Percentiles rank a stretch among this genome's conserved stretches.
These are phyloP conservation scores for Aspergillus neoniger DNA, from an alignment of 2,329 filamentous ascomycete species.

Conservation along the genomic window DNA sequence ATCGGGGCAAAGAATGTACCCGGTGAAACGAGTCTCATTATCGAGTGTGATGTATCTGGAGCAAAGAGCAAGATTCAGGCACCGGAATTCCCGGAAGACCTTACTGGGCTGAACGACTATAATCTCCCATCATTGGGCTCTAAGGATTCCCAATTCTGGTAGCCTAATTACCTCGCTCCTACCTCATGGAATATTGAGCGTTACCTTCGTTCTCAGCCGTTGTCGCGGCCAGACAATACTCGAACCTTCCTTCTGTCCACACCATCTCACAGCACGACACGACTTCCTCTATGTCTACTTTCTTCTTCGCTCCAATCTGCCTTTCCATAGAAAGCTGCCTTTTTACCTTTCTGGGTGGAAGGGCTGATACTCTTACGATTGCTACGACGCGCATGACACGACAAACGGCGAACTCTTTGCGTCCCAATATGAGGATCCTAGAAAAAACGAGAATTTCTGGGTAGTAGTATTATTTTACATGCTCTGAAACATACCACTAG, in stretches of 20 bases:
- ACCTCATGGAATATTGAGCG: too few species aligned
- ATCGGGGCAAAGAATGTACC: not conserved
- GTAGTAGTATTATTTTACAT: too few species aligned
- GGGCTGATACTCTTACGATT: not conserved
- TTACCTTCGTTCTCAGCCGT: too few species aligned
- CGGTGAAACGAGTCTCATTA: not conserved
- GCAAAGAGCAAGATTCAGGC: not conserved
- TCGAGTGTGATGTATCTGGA: constrained; percentile 5
- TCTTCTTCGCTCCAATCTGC: not conserved
- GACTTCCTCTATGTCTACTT: too few species aligned
- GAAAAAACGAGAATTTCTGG: too few species aligned
- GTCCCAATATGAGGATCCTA: not conserved
- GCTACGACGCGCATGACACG: not conserved
- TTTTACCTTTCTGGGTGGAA: not conserved
- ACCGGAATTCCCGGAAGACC: not conserved
- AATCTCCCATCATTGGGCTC: not conserved
- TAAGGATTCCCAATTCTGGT: not conserved
- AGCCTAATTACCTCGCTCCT: too few species aligned
- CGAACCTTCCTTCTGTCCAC: too few species aligned
- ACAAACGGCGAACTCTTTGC: not conserved
- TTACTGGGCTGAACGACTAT: not conserved
- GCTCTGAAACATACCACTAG: too few species aligned
- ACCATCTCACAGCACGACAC: too few species aligned
- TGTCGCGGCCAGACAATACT: too few species aligned
- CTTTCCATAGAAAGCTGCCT: not conserved